phyloP scores from a whole-genome alignment of 352 stramenopile genomes.

The Phytopythium montanum region DNA sequence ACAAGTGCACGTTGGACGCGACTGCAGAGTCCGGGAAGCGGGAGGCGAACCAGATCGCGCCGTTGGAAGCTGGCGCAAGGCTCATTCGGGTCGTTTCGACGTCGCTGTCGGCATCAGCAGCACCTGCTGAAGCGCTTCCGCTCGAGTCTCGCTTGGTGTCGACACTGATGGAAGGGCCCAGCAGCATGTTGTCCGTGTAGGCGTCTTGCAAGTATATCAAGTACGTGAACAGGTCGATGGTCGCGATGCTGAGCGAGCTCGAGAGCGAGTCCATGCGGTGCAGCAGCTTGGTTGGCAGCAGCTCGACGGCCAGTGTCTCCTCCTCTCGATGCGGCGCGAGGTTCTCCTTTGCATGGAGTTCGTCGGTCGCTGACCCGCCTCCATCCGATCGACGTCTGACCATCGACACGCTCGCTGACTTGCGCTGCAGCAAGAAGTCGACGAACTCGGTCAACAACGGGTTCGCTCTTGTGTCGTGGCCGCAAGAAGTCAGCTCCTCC shows the following conservation, averaged over 20 bases:
- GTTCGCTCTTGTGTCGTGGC: slow-evolving; percentile 64
- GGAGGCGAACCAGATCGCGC: slow-evolving; percentile 76
- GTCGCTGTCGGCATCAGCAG: background rate
- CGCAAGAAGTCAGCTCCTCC: slow-evolving; percentile 74
- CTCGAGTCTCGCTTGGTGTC: background rate
- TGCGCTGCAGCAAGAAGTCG: slow-evolving; percentile 68
- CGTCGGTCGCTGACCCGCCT: background rate
- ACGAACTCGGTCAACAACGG: slow-evolving; percentile 74
- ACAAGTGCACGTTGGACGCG: slow-evolving; percentile 73
- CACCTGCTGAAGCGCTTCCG: background rate
- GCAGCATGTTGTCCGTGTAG: slow-evolving; percentile 49
- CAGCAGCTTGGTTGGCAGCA: slow-evolving; percentile 66
- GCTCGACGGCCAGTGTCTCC: slow-evolving; percentile 13
- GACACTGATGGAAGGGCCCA: slow-evolving; percentile 22
- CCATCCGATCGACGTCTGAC: background rate
- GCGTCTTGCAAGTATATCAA: slow-evolving; percentile 68
- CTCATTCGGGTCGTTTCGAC: background rate
- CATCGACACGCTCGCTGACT: background rate
- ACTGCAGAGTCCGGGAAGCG: slow-evolving; percentile 76
- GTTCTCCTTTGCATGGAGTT: background rate
- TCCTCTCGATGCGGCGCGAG: slow-evolving; percentile 12
- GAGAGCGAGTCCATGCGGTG: slow-evolving; percentile 81
- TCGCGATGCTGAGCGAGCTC: slow-evolving; percentile 72
- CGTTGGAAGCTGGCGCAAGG: slow-evolving; percentile 14
- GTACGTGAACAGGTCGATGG: slow-evolving; percentile 79